A percentile compares a stretch with the other conserved stretches of the same genome.
Evolutionary conservation across 768 basidiomycete genomes (phyloP).

Genomic region (Lentinula sp.): DNA sequence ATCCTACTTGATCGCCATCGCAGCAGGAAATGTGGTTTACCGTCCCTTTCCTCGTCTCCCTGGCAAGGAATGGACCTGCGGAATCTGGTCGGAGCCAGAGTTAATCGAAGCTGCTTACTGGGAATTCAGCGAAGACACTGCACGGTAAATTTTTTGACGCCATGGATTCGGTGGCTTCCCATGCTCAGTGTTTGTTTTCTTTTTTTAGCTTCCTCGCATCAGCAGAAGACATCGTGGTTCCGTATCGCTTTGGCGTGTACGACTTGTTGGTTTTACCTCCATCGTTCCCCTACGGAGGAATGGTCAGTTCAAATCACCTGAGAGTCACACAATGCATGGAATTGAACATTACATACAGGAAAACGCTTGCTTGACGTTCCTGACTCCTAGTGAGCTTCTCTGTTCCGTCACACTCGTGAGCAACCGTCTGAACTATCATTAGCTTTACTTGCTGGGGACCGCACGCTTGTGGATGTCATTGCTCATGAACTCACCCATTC

Average conservation of each 20-base stretch:
- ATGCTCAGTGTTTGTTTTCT: neutral
- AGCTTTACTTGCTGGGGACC: slow-evolving; percentile 85
- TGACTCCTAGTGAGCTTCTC: slow-evolving; percentile 67
- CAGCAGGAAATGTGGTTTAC: slow-evolving; percentile 78
- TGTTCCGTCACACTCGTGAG: neutral
- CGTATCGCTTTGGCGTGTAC: slow-evolving; percentile 84
- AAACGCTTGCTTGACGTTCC: slow-evolving; percentile 83
- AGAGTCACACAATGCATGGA: neutral
- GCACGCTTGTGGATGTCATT: slow-evolving; percentile 81
- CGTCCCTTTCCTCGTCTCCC: slow-evolving; percentile 51
- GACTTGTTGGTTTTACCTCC: slow-evolving; percentile 87
- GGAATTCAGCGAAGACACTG: slow-evolving; percentile 88
- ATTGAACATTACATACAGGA: slow-evolving; percentile 41
- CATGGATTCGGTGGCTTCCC: neutral
- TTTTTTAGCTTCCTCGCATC: slow-evolving; percentile 60
- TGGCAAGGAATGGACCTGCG: slow-evolving; percentile 73
- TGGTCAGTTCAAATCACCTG: slow-evolving; percentile 38
- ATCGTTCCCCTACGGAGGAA: slow-evolving; percentile 90
- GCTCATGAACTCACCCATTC: slow-evolving; percentile 85
- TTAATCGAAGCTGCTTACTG: slow-evolving; percentile 70
- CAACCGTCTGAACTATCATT: neutral
- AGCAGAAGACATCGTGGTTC: slow-evolving; percentile 68
- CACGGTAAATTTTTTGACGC: slow-evolving; percentile 37
- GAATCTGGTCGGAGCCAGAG: slow-evolving; percentile 90
- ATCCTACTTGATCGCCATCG: slow-evolving; percentile 89